Base-by-base conservation (phyloP, 2,329 filamentous ascomycete genomes). In the Nemania sp. region DNA sequence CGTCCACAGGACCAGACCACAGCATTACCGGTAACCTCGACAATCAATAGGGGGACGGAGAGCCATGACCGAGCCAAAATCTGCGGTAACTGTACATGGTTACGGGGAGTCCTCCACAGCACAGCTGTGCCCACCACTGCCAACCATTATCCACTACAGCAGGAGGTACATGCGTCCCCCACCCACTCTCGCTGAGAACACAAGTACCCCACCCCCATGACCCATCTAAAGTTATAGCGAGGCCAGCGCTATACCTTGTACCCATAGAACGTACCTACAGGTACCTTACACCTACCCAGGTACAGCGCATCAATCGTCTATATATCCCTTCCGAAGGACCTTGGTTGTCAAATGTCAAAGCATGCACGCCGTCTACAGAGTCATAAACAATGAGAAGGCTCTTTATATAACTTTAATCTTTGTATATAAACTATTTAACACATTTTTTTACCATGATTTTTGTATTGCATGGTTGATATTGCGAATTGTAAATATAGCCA, bases 1-100 rank as follows among this genome's bases (percentile, higher is more conserved):
- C 55, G 52, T 47, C 60, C 60, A 43, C 60, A 55, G 60, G 43
- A 62, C n/a, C n/a, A n/a, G n/a, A n/a, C n/a, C n/a, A n/a, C n/a
- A n/a, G n/a, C n/a, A n/a, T n/a, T 52, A 60, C 54, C 53, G 27
- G 24, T n/a, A n/a, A n/a, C 58, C 38, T 47, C 56, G 57, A 13
- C 66, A 68, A 59, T 59, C 38, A 11, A 35, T 35, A 35, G n/a
- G 62, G 52, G 52, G 51, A 52, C 49, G 22, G 45, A 49, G 45
- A 10, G 45, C 45, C 45, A 49, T 41, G 45, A 24, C 45, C 45
- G 45, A 49, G 18, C 45, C n/a, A 24, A 49, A 24, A 49, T 18
- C 8, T 22, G 24, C n/a, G n/a, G 45, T 41, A 41, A 18, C 38
- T 41, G 38, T 41, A 41, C 38, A 41, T 18, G 38, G 38, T 18